Evolutionary conservation across 108 stramenopile genomes (phyloP).

Genomic region (Nitzschia sp.): DNA sequence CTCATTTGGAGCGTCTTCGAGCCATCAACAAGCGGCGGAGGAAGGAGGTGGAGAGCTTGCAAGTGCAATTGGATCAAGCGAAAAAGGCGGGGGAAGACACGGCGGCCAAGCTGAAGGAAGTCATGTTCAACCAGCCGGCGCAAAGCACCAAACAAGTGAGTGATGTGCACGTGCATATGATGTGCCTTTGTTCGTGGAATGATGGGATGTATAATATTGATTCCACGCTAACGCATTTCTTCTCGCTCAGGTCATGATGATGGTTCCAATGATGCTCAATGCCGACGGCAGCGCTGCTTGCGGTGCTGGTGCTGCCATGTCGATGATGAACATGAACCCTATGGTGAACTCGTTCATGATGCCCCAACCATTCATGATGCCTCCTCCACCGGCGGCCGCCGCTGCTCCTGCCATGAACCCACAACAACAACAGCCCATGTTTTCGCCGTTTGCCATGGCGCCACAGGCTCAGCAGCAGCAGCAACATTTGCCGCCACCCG

Average conservation of each 20-base stretch:
- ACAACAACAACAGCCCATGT: conserved; percentile 27
- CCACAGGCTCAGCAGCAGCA: background rate
- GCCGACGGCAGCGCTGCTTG: conserved; percentile 37
- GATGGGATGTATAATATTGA: no score
- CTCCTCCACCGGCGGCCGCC: background rate
- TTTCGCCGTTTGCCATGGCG: background rate
- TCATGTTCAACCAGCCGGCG: conserved; percentile 25
- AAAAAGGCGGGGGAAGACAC: conserved; percentile 52
- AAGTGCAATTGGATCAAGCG: conserved; percentile 56
- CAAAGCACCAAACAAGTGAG: conserved; percentile 16
- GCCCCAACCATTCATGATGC: conserved; percentile 27
- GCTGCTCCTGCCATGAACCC: conserved; percentile 4
- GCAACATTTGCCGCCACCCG: background rate
- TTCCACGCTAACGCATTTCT: background rate
- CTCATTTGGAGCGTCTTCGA: conserved; percentile 46
- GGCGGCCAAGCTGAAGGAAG: conserved; percentile 45
- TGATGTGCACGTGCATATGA: background rate
- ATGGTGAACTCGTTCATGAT: conserved; percentile 29
- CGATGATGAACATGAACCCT: conserved; percentile 23
- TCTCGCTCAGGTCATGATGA: conserved; percentile 71
- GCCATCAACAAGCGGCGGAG: conserved; percentile 36
- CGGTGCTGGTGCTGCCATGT: conserved; percentile 10
- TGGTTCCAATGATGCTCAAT: conserved; percentile 85
- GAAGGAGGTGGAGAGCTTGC: conserved; percentile 52
- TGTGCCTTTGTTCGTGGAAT: background rate